A percentile compares a stretch with the other conserved stretches of the same genome.
Conservation (phyloP, 2,329 filamentous ascomycete species). For the Exophiala lecanii-corni region DNA sequence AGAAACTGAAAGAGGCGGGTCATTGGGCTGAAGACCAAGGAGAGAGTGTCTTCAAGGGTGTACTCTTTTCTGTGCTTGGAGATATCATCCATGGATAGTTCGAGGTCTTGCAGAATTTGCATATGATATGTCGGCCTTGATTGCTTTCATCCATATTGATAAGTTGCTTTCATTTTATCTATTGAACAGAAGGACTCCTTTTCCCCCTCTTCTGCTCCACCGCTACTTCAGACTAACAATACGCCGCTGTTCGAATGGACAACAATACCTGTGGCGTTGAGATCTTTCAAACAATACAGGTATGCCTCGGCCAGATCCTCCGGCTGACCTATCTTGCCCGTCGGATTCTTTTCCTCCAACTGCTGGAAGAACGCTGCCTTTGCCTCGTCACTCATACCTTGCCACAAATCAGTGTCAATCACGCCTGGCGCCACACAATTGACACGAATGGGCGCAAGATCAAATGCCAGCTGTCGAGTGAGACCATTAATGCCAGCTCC, state of each 20-base stretch:
- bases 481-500: conserved; percentile 51
- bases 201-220: background rate
- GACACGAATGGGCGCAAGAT: conserved; percentile 59
- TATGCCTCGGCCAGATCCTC: conserved; percentile 46
- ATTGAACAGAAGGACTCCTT: too few species aligned
- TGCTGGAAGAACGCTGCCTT: conserved; percentile 24
- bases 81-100: background rate
- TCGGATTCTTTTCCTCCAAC: conserved; percentile 21
- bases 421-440: conserved; percentile 58
- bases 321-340: conserved; percentile 34
- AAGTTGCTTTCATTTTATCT: too few species aligned
- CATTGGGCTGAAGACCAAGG: conserved; percentile 77
- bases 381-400: conserved; percentile 26
- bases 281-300: conserved; percentile 45
- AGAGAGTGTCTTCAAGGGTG: conserved; percentile 68
- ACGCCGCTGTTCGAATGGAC: conserved; percentile 41
- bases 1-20: conserved; percentile 62
- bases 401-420: conserved; percentile 46
- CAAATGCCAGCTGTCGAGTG: conserved; percentile 54
- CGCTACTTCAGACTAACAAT: conserved; percentile 24
- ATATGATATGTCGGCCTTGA: too few species aligned
- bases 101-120: too few species aligned
- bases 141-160: too few species aligned
- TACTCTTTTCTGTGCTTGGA: conserved; percentile 63
- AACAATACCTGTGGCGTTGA: conserved; percentile 42